phyloP scores from a whole-genome alignment of 2,329 filamentous ascomycete species.

The Knufia fluminis region DNA sequence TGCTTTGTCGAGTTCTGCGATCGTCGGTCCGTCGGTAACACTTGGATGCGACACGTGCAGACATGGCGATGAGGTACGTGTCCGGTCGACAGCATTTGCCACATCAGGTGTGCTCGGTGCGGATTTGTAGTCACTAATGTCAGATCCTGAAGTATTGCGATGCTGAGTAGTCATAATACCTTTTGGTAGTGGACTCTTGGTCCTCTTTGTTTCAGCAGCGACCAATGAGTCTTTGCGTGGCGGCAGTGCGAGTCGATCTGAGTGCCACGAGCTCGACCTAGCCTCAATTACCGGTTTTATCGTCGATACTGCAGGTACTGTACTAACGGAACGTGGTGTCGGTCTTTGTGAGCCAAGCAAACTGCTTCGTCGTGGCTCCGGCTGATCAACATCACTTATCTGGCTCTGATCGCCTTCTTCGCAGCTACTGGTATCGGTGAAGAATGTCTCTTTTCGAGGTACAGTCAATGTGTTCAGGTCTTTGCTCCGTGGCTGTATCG shows the following conservation, averaged over 20 bases:
- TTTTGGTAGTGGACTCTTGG: neutral
- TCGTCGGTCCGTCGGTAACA: constrained; percentile 1
- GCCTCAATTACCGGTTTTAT: constrained; percentile 4
- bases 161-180: neutral
- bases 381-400: neutral
- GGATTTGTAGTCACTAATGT: constrained; percentile 36
- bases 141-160: constrained; percentile 23
- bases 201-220: neutral
- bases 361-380: neutral
- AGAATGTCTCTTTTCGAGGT: constrained; percentile 23
- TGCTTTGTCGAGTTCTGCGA: constrained; percentile 50
- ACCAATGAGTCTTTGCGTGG: neutral
- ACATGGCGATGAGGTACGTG: neutral
- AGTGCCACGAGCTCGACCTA: constrained; percentile 10
- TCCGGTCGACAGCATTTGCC: constrained; percentile 23
- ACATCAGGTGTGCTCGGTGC: constrained; percentile 35
- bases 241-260: constrained; percentile 1
- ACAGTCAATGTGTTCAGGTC: constrained; percentile 10
- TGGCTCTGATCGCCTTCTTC: constrained; percentile 21
- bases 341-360: neutral
- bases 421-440: constrained; percentile 30
- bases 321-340: neutral
- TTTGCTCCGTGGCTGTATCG: neutral
- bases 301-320: neutral
- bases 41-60: constrained; percentile 10